Evolutionary conservation across 2,329 filamentous ascomycete genomes (phyloP).

Genomic region (Raffaelea albimanens): DNA sequence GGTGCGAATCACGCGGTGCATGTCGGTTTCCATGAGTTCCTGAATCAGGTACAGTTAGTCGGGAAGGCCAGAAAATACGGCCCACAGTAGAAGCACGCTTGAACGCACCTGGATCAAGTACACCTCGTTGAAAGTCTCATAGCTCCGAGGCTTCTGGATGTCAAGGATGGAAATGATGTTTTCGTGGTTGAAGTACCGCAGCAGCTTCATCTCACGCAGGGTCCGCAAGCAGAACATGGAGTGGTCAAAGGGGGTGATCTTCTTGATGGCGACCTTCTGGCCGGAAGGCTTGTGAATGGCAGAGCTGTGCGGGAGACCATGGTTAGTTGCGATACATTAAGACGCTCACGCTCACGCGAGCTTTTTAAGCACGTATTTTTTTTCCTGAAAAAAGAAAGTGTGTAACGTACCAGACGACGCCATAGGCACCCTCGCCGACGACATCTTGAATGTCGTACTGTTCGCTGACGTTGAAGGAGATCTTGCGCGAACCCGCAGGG

Average conservation of each 20-base stretch:
- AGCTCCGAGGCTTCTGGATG: slow-evolving; percentile 95
- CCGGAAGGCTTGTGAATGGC: slow-evolving; percentile 96
- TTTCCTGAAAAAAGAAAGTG: not conserved
- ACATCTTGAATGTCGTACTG: slow-evolving; percentile 99
- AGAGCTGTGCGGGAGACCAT: slow-evolving; percentile 48
- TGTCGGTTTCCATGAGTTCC: slow-evolving; percentile 99
- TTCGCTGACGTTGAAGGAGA: slow-evolving; percentile 99
- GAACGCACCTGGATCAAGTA: slow-evolving; percentile 85
- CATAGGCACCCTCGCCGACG: slow-evolving; percentile 95
- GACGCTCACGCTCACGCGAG: no score
- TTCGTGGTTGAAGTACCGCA: slow-evolving; percentile 99
- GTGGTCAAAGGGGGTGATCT: slow-evolving; percentile 98
- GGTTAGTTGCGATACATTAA: no score
- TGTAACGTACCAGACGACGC: slow-evolving; percentile 80
- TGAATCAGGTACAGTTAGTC: slow-evolving; percentile 22
- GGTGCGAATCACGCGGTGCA: slow-evolving; percentile 97
- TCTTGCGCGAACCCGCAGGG: slow-evolving; percentile 69
- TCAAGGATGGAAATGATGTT: slow-evolving; percentile 99
- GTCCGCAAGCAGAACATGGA: slow-evolving; percentile 98
- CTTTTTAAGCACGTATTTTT: no score
- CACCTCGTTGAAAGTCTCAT: slow-evolving; percentile 93
- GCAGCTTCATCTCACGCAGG: slow-evolving; percentile 95
- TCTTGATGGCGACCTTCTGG: slow-evolving; percentile 99
- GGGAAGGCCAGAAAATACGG: no score
- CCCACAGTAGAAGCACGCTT: no score